Evolutionary conservation across 352 stramenopile species (phyloP).

Genomic region (Pythium dissimile): DNA sequence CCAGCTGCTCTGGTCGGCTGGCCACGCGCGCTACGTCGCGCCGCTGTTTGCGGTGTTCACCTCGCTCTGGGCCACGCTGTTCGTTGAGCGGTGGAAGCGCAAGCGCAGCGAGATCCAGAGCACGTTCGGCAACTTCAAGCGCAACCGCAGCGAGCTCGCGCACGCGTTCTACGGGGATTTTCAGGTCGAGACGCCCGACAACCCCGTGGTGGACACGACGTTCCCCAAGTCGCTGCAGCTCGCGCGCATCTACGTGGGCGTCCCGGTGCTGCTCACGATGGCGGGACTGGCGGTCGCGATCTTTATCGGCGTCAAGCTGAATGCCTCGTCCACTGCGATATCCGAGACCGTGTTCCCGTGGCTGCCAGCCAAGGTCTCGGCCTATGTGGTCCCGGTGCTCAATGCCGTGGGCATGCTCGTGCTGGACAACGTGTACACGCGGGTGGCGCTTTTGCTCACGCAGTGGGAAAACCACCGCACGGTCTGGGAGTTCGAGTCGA

Average conservation of each 20-base stretch:
- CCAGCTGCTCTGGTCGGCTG: conserved; percentile 41
- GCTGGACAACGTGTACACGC: conserved; percentile 69
- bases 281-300: conserved; percentile 41
- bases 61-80: conserved; percentile 78
- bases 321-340: conserved; percentile 24
- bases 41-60: conserved; percentile 73
- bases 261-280: conserved; percentile 57
- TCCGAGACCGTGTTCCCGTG: conserved; percentile 30
- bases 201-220: conserved; percentile 40
- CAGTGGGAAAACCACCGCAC: conserved; percentile 81
- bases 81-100: conserved; percentile 90
- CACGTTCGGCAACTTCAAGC: conserved; percentile 74
- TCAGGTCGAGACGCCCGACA: conserved; percentile 45
- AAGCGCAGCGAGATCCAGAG: conserved; percentile 78
- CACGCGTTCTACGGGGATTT: conserved; percentile 72
- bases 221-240: conserved; percentile 66
- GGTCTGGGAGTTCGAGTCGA: conserved; percentile 73
- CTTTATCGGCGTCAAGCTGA: conserved; percentile 57
- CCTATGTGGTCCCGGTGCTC: conserved; percentile 56
- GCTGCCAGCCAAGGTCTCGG: conserved; percentile 31
- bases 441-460: conserved; percentile 49
- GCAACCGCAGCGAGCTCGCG: conserved; percentile 47
- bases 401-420: conserved; percentile 72
- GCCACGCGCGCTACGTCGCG: conserved; percentile 29
- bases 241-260: conserved; percentile 49